Evolutionary conservation across 805 yeast genomes (phyloP), one percentile per base, ranked within the genome.

Genomic region (Millerozyma acaciae): DNA sequence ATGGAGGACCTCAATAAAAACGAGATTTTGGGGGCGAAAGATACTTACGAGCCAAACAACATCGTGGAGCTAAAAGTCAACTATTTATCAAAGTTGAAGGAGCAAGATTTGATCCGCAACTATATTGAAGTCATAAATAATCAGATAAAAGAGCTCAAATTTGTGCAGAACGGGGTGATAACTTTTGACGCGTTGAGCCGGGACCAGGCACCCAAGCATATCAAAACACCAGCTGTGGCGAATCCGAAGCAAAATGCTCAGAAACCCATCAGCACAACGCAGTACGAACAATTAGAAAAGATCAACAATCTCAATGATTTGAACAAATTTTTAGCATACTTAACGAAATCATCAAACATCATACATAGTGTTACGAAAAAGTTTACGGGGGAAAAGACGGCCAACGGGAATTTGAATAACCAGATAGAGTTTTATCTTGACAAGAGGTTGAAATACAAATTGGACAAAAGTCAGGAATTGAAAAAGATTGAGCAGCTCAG

Each of bases 161-260:
- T 66, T 43, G 68, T 65, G 4, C 67, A 64, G 41, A 65, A 60
- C 39, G 72, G 72, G 4, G 68, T 64, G 24, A 65, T 66, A 30
- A 59, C 71, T 0, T 52, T 62, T 33, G 71, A 65, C 43, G 69
- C 70, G 2, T 46, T 65, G 23, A 55, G 53, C 30, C 44, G 52
- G 14, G 42, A 45, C 16, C 26, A 23, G 24, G 25, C 26, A 20
- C 26, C 20, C 14, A 26, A 35, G 4, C 33, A 20, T 8, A n/a
- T 7, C 16, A 26, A 17, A 8, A 13, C 19, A 16, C 34, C 22
- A 21, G 31, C 5, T 17, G 17, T 18, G 5, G 13, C 10, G 7
- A 23, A 12, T 15, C 10, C 10, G 26, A 21, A 9, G 21, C 9
- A 8, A 22, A 15, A 16, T 31, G 14, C 26, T 23, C 18, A 26